Evolutionary conservation across 352 stramenopile genomes (phyloP), one percentile per base, ranked within the genome.

Genomic region (Globisporangium okanoganense): DNA sequence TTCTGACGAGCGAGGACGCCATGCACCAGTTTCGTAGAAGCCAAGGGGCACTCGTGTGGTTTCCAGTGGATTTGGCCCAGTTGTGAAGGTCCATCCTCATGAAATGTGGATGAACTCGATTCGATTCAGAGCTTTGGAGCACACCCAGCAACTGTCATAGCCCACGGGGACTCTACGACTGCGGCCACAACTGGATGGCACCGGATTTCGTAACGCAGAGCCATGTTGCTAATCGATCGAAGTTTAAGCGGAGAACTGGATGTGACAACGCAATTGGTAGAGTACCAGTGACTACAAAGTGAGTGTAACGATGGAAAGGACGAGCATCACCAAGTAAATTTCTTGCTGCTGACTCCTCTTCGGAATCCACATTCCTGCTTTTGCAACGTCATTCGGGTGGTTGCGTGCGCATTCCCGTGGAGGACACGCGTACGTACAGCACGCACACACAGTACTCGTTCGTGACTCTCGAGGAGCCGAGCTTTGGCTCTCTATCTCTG

Each of bases 241-340:
- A 54, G 25, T 38, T 54, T 54, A 54, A 36, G 47, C 38, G 47
- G 25, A 9, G 25, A 52, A 54, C 47, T 12, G 47, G 25, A 54
- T 54, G 27, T 16, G 13, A 10, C 12, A 10, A 24, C 45, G 6
- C 45, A 5, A 52, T 18, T n/a, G n/a, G n/a, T n/a, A n/a, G n/a
- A n/a, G n/a, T n/a, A n/a, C n/a, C n/a, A n/a, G n/a, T n/a, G n/a
- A n/a, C n/a, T n/a, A n/a, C n/a, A n/a, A n/a, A n/a, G n/a, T n/a
- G n/a, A n/a, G n/a, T n/a, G n/a, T 25, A 3, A 31, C 22, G 18
- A 51, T 35, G 45, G 27, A 52, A 52, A 52, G 45, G 35, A 41
- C 36, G 36, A 41, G 9, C 36, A 10, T 18, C 36, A 41, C 36
- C n/a, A 10, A 41, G 36, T 10, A 13, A n/a, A 41, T n/a, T 41